Percentiles rank a stretch among this genome's conserved stretches.
Evolutionary conservation across 2,329 filamentous ascomycete species (phyloP).

Genomic region (Amesomyces nigricolor): DNA sequence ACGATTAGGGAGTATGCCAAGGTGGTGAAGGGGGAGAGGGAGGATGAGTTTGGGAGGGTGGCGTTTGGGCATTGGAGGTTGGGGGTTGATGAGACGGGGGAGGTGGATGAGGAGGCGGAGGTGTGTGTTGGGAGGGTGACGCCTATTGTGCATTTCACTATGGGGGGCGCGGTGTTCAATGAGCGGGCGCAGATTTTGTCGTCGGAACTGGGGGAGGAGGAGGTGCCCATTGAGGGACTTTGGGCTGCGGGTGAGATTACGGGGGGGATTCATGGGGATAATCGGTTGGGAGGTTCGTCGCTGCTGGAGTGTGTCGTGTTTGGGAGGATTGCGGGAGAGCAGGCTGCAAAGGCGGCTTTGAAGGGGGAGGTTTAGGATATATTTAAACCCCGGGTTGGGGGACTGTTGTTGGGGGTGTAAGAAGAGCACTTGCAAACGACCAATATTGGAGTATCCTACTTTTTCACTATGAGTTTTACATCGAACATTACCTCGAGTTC

Average conservation of each 20-base stretch:
- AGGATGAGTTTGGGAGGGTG: conserved; percentile 43
- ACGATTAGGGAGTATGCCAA: conserved; percentile 46
- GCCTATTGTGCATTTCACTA: conserved; percentile 61
- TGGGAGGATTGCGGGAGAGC: conserved; percentile 51
- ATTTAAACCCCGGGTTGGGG: no score
- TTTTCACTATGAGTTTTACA: no score
- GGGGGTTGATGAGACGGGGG: conserved; percentile 35
- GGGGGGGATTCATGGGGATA: conserved; percentile 59
- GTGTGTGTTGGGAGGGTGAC: conserved; percentile 56
- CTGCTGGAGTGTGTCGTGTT: conserved; percentile 60
- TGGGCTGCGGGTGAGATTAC: conserved; percentile 62
- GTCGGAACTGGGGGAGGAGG: conserved; percentile 28
- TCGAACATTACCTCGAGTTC: no score
- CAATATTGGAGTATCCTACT: no score
- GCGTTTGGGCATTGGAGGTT: conserved; percentile 53
- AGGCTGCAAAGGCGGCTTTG: conserved; percentile 33
- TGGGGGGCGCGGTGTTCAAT: conserved; percentile 58
- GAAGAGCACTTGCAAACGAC: no score
- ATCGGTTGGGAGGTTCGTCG: conserved; percentile 56
- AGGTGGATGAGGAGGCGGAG: conserved; percentile 37
- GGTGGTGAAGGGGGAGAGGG: conserved; percentile 35
- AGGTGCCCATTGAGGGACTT: conserved; percentile 46
- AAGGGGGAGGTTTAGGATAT: not conserved
- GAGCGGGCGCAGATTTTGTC: conserved; percentile 46
- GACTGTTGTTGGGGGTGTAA: no score